Evolutionary conservation across 495 filamentous ascomycete genomes (phyloP).

Genomic region (Tuber melanosporum): DNA sequence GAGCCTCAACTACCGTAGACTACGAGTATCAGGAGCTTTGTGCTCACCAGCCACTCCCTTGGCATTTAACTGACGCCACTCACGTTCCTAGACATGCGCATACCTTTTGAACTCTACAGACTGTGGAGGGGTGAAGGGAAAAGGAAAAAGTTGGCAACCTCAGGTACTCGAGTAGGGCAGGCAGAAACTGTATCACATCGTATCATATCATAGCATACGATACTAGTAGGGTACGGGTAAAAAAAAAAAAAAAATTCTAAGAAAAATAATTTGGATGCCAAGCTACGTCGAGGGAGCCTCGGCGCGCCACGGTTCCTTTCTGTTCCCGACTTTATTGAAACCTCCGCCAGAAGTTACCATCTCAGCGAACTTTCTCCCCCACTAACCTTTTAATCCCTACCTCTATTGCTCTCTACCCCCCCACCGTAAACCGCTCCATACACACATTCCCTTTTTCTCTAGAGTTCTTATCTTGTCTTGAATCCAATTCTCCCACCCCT

Average conservation of each 20-base stretch:
- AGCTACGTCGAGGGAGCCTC: not conserved
- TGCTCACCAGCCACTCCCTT: not conserved
- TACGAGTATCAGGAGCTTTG: too few relatives aligned
- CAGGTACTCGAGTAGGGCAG: not conserved
- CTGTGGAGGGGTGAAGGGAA: constrained; percentile 1
- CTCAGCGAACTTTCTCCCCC: not conserved
- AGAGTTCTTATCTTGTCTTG: not conserved
- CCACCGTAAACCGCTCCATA: not conserved
- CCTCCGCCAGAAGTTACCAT: not conserved
- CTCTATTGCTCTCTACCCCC: not conserved
- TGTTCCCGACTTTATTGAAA: not conserved
- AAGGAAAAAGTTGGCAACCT: not conserved
- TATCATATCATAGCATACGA: too few relatives aligned
- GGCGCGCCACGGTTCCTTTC: not conserved
- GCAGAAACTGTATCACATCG: not conserved
- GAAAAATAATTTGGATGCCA: not conserved
- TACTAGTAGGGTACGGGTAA: not conserved
- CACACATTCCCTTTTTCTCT: not conserved
- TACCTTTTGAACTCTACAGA: not conserved
- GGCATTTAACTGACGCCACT: not conserved
- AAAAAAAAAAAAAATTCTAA: not conserved
- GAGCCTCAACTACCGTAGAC: too few relatives aligned
- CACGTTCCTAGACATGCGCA: not conserved
- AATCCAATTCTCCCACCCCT: constrained; percentile 15
- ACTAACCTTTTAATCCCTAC: not conserved